A percentile compares a stretch with the other conserved stretches of the same genome.
phyloP scores from a whole-genome alignment of 129 eudicot genomes.

The Kitagawia praeruptora region DNA sequence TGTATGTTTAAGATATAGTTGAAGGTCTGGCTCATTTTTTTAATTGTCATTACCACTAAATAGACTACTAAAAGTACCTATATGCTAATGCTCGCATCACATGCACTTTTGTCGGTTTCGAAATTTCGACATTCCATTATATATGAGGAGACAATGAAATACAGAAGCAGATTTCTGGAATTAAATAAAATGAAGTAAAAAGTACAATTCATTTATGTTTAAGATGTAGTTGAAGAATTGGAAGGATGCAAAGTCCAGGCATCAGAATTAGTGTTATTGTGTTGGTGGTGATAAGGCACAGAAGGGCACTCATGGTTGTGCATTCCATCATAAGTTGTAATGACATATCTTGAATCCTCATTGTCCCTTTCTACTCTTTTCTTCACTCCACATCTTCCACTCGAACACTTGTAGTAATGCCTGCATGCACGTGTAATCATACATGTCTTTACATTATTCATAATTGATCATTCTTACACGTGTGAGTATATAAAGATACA shows the following conservation, averaged over 20 bases:
- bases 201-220: not conserved
- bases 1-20: too few species aligned
- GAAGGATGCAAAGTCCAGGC: not conserved
- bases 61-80: too few species aligned
- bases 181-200: too few species aligned
- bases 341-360: slow-evolving; percentile 16
- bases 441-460: not conserved
- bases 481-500: too few species aligned
- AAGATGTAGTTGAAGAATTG: not conserved
- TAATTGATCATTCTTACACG: too few species aligned
- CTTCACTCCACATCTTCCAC: slow-evolving; percentile 15
- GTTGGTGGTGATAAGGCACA: not conserved
- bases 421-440: not conserved
- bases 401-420: slow-evolving; percentile 20
- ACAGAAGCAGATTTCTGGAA: too few species aligned
- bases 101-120: too few species aligned
- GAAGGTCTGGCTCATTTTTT: too few species aligned
- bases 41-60: too few species aligned
- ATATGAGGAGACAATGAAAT: not conserved
- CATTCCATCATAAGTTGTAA: slow-evolving; percentile 17
- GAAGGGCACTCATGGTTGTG: slow-evolving; percentile 19
- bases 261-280: too few species aligned
- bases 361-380: slow-evolving; percentile 19
- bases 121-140: not conserved
- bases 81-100: not conserved